Conservation (phyloP, 2,329 filamentous ascomycete species). For the Cytospora piceicola region DNA sequence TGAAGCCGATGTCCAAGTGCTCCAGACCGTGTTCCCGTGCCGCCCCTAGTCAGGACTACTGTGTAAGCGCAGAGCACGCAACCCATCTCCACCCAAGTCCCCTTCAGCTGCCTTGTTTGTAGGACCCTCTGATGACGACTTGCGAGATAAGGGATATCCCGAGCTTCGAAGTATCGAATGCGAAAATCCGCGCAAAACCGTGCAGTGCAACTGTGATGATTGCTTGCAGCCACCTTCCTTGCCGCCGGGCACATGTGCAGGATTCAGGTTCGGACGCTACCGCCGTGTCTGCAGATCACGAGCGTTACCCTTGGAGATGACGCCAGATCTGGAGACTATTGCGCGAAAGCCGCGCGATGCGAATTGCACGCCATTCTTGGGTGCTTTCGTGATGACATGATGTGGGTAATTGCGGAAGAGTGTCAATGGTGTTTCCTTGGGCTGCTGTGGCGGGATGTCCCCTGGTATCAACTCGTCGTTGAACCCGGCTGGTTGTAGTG, state of each 20-base stretch:
- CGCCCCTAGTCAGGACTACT: neutral
- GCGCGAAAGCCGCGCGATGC: conserved; percentile 16
- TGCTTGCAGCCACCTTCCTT: conserved; percentile 15
- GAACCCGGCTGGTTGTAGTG: neutral
- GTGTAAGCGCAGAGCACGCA: conserved; percentile 22
- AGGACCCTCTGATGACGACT: neutral
- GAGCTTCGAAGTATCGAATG: neutral
- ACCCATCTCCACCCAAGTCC: conserved; percentile 17
- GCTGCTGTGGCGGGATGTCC: neutral
- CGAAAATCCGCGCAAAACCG: neutral
- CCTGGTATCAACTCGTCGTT: neutral
- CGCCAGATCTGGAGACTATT: conserved; percentile 21
- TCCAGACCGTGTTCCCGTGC: neutral
- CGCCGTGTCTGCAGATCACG: conserved; percentile 14
- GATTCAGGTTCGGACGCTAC: conserved; percentile 11
- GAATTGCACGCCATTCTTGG: neutral
- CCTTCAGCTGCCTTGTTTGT: conserved; percentile 17
- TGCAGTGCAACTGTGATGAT: neutral
- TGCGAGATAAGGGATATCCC: neutral
- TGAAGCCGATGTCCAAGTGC: neutral
- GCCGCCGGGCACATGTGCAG: too few species aligned
- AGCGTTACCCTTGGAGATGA: conserved; percentile 7
- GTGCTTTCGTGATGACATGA: conserved; percentile 7
- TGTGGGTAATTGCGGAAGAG: neutral
- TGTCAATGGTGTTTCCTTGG: conserved; percentile 1